Evolutionary conservation across 306 rosid species (phyloP).

Genomic region (Ochetophila trinervis): DNA sequence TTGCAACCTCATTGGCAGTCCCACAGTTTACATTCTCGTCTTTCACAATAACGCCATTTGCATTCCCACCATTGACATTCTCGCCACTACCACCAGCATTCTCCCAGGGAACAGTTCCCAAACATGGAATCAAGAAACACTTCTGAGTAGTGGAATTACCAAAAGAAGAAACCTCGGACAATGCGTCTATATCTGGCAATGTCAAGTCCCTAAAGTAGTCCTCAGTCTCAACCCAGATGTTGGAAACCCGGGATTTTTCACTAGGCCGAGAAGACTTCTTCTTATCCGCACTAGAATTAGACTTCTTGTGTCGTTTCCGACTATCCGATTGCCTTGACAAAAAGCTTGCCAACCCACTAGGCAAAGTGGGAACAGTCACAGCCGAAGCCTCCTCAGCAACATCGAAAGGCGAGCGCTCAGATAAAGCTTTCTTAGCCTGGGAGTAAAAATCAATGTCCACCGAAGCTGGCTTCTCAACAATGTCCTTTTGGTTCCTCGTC

Average conservation of each 20-base stretch:
- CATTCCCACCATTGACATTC: conserved; percentile 1
- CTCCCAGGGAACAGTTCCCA: conserved; percentile 31
- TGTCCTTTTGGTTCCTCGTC: conserved; percentile 35
- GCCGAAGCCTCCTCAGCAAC: conserved; percentile 56
- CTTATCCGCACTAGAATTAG: conserved; percentile 49
- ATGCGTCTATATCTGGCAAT: conserved; percentile 56
- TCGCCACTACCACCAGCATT: conserved; percentile 24
- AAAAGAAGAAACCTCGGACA: conserved; percentile 48
- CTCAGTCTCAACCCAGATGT: conserved; percentile 74
- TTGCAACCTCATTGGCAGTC: neutral
- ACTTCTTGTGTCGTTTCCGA: conserved; percentile 77
- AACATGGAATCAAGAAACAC: conserved; percentile 48
- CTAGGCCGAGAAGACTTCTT: conserved; percentile 61
- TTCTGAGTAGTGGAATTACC: conserved; percentile 38
- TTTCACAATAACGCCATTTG: neutral
- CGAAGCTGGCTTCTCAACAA: conserved; percentile 12
- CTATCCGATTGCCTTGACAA: conserved; percentile 57
- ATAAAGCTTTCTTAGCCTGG: conserved; percentile 75
- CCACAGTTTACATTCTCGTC: conserved; percentile 9
- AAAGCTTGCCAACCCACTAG: conserved; percentile 59
- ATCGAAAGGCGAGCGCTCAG: conserved; percentile 77
- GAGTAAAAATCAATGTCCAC: conserved; percentile 50
- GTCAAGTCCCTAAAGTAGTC: conserved; percentile 73
- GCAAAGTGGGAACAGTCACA: conserved; percentile 57
- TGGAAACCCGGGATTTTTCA: conserved; percentile 46